These are phyloP conservation scores for Colletotrichum sp. DNA, from an alignment of 2,329 filamentous ascomycete genomes.

Conservation along the genomic window DNA sequence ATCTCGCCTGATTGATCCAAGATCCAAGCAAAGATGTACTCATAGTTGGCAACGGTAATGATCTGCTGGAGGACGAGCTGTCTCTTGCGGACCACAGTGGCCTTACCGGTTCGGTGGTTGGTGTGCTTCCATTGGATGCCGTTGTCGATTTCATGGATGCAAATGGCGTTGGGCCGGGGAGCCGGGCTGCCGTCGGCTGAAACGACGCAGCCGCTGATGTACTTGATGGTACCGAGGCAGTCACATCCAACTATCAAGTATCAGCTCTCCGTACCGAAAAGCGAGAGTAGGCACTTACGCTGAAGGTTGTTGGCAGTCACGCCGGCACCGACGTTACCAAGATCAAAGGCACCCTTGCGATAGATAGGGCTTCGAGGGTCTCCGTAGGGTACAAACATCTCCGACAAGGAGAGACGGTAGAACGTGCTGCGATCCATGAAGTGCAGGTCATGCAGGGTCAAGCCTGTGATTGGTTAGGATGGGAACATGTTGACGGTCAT, in stretches of 20 bases:
- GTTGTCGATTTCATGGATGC: slow-evolving; percentile 77
- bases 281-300: accelerated
- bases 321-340: slow-evolving; percentile 70
- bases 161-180: slow-evolving; percentile 74
- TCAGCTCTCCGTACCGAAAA: accelerated
- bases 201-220: slow-evolving; percentile 59
- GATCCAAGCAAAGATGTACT: slow-evolving; percentile 45
- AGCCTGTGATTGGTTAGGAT: background rate
- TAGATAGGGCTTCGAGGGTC: slow-evolving; percentile 69
- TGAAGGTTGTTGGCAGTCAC: slow-evolving; percentile 67
- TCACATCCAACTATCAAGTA: background rate
- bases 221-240: slow-evolving; percentile 56
- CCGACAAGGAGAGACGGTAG: slow-evolving; percentile 64
- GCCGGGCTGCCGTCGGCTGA: slow-evolving; percentile 66
- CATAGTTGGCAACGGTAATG: slow-evolving; percentile 67
- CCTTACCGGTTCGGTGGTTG: slow-evolving; percentile 70
- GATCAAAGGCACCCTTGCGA: slow-evolving; percentile 71
- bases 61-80: slow-evolving; percentile 67
- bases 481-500: background rate
- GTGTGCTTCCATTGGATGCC: slow-evolving; percentile 80
- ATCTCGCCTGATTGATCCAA: slow-evolving; percentile 62
- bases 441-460: slow-evolving; percentile 60
- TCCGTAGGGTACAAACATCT: slow-evolving; percentile 70
- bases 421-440: slow-evolving; percentile 68
- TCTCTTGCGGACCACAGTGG: slow-evolving; percentile 58